Conservation (phyloP, 441 rosid genomes). For the California macrophylla region DNA sequence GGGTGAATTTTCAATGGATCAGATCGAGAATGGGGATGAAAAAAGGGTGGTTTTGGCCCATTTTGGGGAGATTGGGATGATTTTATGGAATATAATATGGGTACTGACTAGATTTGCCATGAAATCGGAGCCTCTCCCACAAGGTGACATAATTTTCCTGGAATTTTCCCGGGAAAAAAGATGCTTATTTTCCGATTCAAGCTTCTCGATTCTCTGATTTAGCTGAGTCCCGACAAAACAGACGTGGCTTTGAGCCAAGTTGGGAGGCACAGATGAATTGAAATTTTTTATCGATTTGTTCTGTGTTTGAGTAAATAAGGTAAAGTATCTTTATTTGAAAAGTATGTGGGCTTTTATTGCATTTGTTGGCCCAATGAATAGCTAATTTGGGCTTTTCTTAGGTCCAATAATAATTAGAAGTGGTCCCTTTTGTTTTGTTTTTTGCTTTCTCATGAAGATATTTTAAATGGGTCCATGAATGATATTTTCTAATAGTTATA, state of each 20-base stretch:
- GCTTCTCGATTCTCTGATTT: not conserved
- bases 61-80: not conserved
- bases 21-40: not conserved
- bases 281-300: not conserved
- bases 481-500: too few relatives aligned
- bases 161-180: not conserved
- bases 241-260: not conserved
- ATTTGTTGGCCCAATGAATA: too few relatives aligned
- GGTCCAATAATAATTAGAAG: too few relatives aligned
- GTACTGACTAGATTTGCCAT: not conserved
- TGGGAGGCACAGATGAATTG: not conserved
- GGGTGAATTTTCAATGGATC: not conserved
- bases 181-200: not conserved
- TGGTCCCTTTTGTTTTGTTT: too few relatives aligned
- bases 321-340: not conserved
- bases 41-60: not conserved
- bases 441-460: too few relatives aligned
- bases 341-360: too few relatives aligned
- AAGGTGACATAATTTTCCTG: not conserved
- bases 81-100: not conserved
- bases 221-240: not conserved
- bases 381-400: too few relatives aligned
- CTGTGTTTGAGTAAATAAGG: not conserved
- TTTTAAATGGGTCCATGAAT: too few relatives aligned
- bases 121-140: slow-evolving; percentile 1